Base-by-base conservation (phyloP, 139 green algal genomes). In the Chlamydomonas urium region DNA sequence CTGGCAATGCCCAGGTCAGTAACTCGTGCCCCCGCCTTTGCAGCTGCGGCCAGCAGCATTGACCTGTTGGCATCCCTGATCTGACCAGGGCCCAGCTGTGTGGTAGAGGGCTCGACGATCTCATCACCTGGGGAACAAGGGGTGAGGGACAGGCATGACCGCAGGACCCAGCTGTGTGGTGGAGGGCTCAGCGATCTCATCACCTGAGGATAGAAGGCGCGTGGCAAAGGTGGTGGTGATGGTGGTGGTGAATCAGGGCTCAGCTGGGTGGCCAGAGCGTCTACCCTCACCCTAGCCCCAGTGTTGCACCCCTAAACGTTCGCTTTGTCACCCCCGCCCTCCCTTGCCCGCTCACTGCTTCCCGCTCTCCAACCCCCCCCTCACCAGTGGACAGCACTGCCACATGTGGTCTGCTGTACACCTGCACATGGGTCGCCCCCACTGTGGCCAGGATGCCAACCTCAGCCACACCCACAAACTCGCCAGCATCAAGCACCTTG, bases 21-120 rank as follows among this genome's bases (percentile, higher is more conserved):
- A 31, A 77, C 71, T 38, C 21, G 35, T 26, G 60, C 60, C 5
- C 60, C 60, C 10, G 60, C 74, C n/a, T 74, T 72, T 0, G 47
- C 60, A 0, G 84, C 91, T 19, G 90, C 86, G 10, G 94, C 90
- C 35, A 96, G 53, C 70, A 98, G 88, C 90, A 97, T 96, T 6
- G 88, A 47, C 6, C 94, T 74, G 80, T 98, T 98, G 74, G 88
- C 80, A 71, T 98, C 94, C 1, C 89, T 67, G 60, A 98, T 92
- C 82, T 97, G 80, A 14, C 92, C 92, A n/a, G 80, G 83, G 3
- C 74, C 65, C 38, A 95, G 79, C 2, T 72, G 38, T 2, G 14
- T 32, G 0, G 75, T 82, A 21, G 38, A 62, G 14, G 83, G 78
- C 1, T 87, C 81, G 10, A 90, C 81, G 26, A 91, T 74, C 75